Percentiles rank a stretch among this genome's conserved stretches.
These are phyloP conservation scores for Lentinula novae-zelandiae DNA, from an alignment of 1,284 basidiomycete genomes.

Conservation along the genomic window DNA sequence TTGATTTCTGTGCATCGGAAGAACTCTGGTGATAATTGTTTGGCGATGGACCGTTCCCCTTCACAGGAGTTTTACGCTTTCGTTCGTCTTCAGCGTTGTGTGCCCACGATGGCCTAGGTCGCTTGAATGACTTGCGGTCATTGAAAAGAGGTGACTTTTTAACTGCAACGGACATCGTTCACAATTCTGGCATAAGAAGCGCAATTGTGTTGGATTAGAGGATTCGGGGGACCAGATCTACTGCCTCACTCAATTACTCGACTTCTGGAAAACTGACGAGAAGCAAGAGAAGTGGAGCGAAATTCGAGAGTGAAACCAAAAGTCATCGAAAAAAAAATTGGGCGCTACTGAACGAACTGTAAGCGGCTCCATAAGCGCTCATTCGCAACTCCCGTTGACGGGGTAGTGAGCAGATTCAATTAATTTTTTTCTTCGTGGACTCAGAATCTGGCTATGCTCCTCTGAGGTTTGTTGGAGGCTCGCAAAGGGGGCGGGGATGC, in stretches of 20 bases:
- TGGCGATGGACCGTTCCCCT: constrained; percentile 19
- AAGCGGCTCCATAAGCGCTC: too few species aligned
- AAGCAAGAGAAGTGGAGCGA: not conserved
- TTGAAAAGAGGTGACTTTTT: constrained; percentile 3
- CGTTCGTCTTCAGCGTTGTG: constrained; percentile 32
- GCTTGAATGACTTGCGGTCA: constrained; percentile 8
- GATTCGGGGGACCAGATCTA: not conserved
- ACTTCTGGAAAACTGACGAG: not conserved
- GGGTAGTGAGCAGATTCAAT: too few species aligned
- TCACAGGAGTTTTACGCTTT: constrained; percentile 22
- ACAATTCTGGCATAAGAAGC: not conserved
- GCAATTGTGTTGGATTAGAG: not conserved
- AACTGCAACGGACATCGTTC: constrained; percentile 2
- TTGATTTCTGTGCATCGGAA: constrained; percentile 19
- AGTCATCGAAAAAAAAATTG: too few species aligned
- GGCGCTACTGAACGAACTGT: too few species aligned
- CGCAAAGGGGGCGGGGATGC: too few species aligned
- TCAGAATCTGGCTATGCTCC: too few species aligned
- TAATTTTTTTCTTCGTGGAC: too few species aligned
- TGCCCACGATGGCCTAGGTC: constrained; percentile 22
- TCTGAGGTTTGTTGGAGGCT: too few species aligned
- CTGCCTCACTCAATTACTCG: not conserved
- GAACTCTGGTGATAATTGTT: constrained; percentile 21
- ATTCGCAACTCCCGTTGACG: too few species aligned
- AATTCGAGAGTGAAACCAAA: too few species aligned